Conservation (phyloP, 2,329 filamentous ascomycete species). For the Botryosphaeria agaves region DNA sequence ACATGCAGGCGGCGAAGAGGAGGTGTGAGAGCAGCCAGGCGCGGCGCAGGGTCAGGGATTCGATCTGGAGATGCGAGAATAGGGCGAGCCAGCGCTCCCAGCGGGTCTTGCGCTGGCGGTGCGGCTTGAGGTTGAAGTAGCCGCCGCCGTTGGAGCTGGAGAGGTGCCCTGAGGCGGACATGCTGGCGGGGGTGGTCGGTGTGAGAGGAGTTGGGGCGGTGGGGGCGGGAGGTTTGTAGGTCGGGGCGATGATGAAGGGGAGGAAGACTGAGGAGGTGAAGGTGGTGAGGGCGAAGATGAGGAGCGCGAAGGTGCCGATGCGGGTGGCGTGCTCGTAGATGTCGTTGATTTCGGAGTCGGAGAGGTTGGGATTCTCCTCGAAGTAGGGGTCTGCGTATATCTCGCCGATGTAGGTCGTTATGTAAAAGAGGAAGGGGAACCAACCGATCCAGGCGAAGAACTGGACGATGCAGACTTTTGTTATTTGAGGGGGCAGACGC, state of each 20-base stretch:
- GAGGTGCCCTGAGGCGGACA: slow-evolving; percentile 8
- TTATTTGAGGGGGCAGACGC: slow-evolving; percentile 65
- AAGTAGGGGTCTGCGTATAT: slow-evolving; percentile 80
- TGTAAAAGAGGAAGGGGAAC: slow-evolving; percentile 92
- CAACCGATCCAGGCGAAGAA: slow-evolving; percentile 81
- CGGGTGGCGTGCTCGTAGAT: slow-evolving; percentile 76
- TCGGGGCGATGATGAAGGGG: slow-evolving; percentile 71
- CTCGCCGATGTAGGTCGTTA: slow-evolving; percentile 83
- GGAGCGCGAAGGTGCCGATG: slow-evolving; percentile 72
- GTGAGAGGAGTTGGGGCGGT: slow-evolving; percentile 20
- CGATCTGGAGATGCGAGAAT: slow-evolving; percentile 53
- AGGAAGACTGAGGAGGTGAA: slow-evolving; percentile 67
- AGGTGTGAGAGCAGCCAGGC: slow-evolving; percentile 75
- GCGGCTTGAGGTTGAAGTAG: slow-evolving; percentile 9
- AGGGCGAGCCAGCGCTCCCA: slow-evolving; percentile 8
- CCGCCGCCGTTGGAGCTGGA: slow-evolving; percentile 6
- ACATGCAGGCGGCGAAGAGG: slow-evolving; percentile 70
- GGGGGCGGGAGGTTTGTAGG: slow-evolving; percentile 38
- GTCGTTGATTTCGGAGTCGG: slow-evolving; percentile 54
- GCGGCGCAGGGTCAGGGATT: slow-evolving; percentile 69
- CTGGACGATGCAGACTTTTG: slow-evolving; percentile 49
- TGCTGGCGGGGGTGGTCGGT: slow-evolving; percentile 19
- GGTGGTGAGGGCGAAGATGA: slow-evolving; percentile 77
- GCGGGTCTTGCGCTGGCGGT: slow-evolving; percentile 2
- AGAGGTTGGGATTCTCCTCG: slow-evolving; percentile 59